Evolutionary conservation across 2,329 filamentous ascomycete genomes (phyloP).

Genomic region (Cercospora sp.): DNA sequence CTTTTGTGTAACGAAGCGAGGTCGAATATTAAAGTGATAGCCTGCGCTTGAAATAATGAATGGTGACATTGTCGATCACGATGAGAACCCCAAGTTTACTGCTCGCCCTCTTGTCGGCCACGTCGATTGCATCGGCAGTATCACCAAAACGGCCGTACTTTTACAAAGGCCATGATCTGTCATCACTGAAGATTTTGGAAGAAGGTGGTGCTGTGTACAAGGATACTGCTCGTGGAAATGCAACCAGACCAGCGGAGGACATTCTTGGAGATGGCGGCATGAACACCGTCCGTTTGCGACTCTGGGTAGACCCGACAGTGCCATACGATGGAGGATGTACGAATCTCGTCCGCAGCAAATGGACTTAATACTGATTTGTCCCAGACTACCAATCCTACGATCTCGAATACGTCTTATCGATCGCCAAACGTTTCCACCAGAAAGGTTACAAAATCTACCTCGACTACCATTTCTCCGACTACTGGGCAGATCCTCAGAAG

Average conservation of each 20-base stretch:
- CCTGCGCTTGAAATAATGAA: neutral
- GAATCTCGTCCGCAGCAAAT: neutral
- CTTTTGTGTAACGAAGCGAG: neutral
- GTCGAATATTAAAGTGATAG: neutral
- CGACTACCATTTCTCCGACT: slow-evolving; percentile 38
- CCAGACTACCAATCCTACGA: slow-evolving; percentile 33
- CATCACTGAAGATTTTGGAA: slow-evolving; percentile 42
- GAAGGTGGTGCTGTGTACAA: slow-evolving; percentile 42
- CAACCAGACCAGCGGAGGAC: slow-evolving; percentile 39
- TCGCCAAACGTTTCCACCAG: slow-evolving; percentile 40
- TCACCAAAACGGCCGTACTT: slow-evolving; percentile 27
- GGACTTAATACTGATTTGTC: neutral
- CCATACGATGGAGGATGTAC: slow-evolving; percentile 32
- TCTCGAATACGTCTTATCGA: slow-evolving; percentile 38
- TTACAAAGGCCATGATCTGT: slow-evolving; percentile 45
- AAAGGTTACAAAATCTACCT: slow-evolving; percentile 43
- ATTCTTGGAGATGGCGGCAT: slow-evolving; percentile 41
- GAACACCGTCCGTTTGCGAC: slow-evolving; percentile 38
- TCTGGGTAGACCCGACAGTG: slow-evolving; percentile 37
- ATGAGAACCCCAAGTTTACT: neutral
- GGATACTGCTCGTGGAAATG: slow-evolving; percentile 41
- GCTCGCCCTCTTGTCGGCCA: neutral
- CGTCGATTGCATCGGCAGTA: neutral
- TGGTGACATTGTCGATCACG: neutral
- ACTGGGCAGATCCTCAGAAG: slow-evolving; percentile 43